Percentiles rank a stretch among this genome's conserved stretches.
Evolutionary conservation across 306 rosid species (phyloP).

Genomic region (Malus sieversii): DNA sequence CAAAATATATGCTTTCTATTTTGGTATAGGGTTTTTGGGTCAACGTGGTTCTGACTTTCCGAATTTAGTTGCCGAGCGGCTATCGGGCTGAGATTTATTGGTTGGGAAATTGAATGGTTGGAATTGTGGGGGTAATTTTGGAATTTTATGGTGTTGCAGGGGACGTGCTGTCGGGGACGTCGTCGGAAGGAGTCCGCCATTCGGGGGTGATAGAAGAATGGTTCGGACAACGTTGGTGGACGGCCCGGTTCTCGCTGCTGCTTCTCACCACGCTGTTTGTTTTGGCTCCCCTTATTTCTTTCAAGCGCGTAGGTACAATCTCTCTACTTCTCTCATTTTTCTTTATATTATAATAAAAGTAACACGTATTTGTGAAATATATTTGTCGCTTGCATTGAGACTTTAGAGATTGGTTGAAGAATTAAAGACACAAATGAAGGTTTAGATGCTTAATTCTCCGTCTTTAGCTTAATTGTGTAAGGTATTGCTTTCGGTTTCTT

Average conservation of each 20-base stretch:
- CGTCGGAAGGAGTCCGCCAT: constrained; percentile 41
- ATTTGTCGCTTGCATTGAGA: neutral
- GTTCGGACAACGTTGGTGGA: constrained; percentile 67
- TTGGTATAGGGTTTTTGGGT: neutral
- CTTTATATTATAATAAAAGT: neutral
- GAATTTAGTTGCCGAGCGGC: neutral
- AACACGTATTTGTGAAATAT: no score
- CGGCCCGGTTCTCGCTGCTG: constrained; percentile 38
- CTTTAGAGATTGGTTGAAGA: no score
- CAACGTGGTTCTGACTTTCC: neutral
- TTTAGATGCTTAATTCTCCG: neutral
- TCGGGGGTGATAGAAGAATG: constrained; percentile 59
- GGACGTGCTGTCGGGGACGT: constrained; percentile 59
- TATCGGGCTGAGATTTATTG: neutral
- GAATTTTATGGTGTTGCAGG: constrained; percentile 23
- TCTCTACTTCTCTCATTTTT: no score
- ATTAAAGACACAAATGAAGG: neutral
- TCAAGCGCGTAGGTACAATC: constrained; percentile 53
- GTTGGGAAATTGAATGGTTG: neutral
- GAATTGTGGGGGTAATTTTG: neutral
- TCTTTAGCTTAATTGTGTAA: neutral
- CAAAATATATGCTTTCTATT: no score
- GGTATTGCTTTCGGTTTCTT: no score
- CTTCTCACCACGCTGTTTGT: constrained; percentile 42
- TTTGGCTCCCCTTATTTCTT: constrained; percentile 45